These are phyloP conservation scores for Oidiodendron maius DNA, from an alignment of 495 filamentous ascomycete genomes.

Conservation along the genomic window DNA sequence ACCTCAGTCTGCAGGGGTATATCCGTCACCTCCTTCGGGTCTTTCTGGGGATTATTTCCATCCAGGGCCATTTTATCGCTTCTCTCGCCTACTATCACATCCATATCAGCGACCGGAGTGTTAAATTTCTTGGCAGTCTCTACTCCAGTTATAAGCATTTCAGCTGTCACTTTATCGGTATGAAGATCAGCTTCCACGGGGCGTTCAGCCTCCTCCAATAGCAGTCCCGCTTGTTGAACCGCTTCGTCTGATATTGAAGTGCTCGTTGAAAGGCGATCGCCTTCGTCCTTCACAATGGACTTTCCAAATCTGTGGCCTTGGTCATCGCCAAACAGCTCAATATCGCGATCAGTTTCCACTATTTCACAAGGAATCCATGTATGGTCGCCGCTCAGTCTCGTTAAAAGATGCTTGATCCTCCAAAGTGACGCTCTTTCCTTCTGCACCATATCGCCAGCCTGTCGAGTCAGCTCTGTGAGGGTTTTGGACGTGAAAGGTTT, in stretches of 20 bases:
- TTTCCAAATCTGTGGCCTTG: slow-evolving; percentile 10
- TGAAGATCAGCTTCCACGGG: background rate
- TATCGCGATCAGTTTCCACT: slow-evolving; percentile 50
- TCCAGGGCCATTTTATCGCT: background rate
- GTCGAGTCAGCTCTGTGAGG: slow-evolving; percentile 69
- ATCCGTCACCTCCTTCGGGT: background rate
- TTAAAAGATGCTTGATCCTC: slow-evolving; percentile 71
- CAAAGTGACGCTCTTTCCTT: slow-evolving; percentile 71
- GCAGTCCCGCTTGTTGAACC: background rate
- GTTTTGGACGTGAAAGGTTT: slow-evolving; percentile 75
- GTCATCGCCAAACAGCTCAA: slow-evolving; percentile 37
- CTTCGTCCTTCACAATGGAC: slow-evolving; percentile 10
- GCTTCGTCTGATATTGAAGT: slow-evolving; percentile 18
- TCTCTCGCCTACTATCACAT: background rate
- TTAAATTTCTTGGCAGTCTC: background rate
- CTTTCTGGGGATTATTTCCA: background rate
- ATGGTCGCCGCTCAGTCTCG: slow-evolving; percentile 71
- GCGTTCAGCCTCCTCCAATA: background rate
- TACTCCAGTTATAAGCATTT: background rate
- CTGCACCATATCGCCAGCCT: slow-evolving; percentile 63
- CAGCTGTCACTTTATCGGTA: background rate
- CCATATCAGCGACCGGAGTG: background rate
- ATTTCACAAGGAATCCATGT: slow-evolving; percentile 70
- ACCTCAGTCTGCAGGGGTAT: background rate
- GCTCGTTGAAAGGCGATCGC: slow-evolving; percentile 17